Percentiles rank a stretch among this genome's conserved stretches.
Evolutionary conservation across 2,329 filamentous ascomycete species (phyloP).

Genomic region (Venturia aucupariae): DNA sequence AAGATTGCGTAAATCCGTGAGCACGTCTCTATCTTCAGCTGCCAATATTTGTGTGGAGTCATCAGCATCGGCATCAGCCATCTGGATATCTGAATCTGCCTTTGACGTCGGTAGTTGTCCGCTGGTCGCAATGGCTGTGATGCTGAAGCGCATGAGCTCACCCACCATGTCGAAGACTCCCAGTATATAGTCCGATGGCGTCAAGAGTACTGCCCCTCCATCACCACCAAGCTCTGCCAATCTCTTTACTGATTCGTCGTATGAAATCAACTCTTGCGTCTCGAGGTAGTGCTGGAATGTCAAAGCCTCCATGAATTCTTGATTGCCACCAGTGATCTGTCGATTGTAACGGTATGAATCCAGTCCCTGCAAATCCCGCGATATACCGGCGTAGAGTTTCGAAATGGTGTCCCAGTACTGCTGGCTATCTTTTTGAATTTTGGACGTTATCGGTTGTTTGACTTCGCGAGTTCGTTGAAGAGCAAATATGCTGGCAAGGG

Average conservation of each 20-base stretch:
- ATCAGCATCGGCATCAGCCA: slow-evolving; percentile 28
- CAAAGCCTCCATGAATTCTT: slow-evolving; percentile 89
- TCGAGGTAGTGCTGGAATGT: slow-evolving; percentile 83
- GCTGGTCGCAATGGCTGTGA: slow-evolving; percentile 70
- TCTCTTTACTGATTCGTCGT: slow-evolving; percentile 44
- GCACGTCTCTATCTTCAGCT: slow-evolving; percentile 47
- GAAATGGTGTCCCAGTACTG: slow-evolving; percentile 62
- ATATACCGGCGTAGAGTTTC: slow-evolving; percentile 57
- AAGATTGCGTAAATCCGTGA: slow-evolving; percentile 72
- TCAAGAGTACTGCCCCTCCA: slow-evolving; percentile 51
- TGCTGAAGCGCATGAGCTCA: slow-evolving; percentile 94
- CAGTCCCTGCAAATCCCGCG: slow-evolving; percentile 64
- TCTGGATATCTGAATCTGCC: slow-evolving; percentile 20
- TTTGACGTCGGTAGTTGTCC: slow-evolving; percentile 41
- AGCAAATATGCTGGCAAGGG: slow-evolving; percentile 59
- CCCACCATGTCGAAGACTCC: slow-evolving; percentile 91
- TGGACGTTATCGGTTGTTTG: slow-evolving; percentile 53
- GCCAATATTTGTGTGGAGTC: neutral
- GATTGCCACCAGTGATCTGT: slow-evolving; percentile 69
- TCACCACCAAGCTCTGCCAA: slow-evolving; percentile 29
- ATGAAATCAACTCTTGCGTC: slow-evolving; percentile 63
- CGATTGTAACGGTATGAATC: slow-evolving; percentile 76
- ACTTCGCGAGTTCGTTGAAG: slow-evolving; percentile 62
- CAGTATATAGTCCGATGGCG: slow-evolving; percentile 76
- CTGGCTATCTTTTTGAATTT: slow-evolving; percentile 61